Conservation (phyloP, 805 yeast genomes). For the Candida coquimbonensis region DNA sequence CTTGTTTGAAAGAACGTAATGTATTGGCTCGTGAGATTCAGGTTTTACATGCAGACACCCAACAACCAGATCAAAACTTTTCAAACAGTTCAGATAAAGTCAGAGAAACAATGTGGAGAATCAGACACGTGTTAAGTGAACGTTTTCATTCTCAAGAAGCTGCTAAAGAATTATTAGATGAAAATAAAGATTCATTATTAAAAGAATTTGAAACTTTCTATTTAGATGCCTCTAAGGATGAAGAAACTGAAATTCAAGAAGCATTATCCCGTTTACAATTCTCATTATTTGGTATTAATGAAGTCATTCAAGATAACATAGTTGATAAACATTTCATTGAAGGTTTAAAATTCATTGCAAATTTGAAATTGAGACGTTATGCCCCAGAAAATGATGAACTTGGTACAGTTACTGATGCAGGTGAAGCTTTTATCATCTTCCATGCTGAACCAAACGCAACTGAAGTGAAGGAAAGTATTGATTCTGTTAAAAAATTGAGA, state of each 20-base stretch:
- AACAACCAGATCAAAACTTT: slow-evolving; percentile 31
- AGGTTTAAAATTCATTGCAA: slow-evolving; percentile 66
- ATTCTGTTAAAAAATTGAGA: slow-evolving; percentile 41
- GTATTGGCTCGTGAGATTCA: slow-evolving; percentile 67
- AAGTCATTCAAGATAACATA: slow-evolving; percentile 47
- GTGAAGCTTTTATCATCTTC: slow-evolving; percentile 44
- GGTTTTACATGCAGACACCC: slow-evolving; percentile 40
- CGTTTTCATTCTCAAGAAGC: slow-evolving; percentile 66
- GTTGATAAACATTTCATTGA: slow-evolving; percentile 53
- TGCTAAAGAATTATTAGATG: slow-evolving; percentile 41
- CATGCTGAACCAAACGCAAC: slow-evolving; percentile 36
- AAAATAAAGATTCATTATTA: slow-evolving; percentile 41
- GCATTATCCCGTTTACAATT: slow-evolving; percentile 72
- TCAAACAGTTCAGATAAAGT: slow-evolving; percentile 31
- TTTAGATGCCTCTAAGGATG: slow-evolving; percentile 45
- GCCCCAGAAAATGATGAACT: slow-evolving; percentile 27
- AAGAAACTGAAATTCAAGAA: slow-evolving; percentile 54
- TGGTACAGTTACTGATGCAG: slow-evolving; percentile 21
- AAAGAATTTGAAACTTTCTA: slow-evolving; percentile 53
- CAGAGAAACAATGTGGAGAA: slow-evolving; percentile 64
- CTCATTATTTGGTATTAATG: slow-evolving; percentile 81
- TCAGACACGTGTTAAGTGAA: slow-evolving; percentile 82
- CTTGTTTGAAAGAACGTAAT: slow-evolving; percentile 78
- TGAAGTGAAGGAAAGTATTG: slow-evolving; percentile 33
- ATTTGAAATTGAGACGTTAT: slow-evolving; percentile 56